Conservation (phyloP, 805 yeast genomes). For the Cyberlindnera misumaiensis region DNA sequence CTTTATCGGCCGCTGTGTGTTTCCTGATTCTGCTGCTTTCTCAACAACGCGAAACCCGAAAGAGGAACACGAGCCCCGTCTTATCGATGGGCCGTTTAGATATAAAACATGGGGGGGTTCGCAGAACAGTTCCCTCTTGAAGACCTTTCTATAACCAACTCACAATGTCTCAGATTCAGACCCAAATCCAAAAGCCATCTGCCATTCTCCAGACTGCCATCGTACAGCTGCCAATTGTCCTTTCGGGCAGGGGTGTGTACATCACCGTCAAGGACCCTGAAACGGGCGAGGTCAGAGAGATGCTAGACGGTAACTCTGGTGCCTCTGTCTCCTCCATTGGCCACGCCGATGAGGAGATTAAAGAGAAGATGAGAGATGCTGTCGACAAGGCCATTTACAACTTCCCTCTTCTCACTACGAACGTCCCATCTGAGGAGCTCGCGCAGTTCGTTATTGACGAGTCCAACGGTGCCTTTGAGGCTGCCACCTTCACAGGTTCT, state of each 20-base stretch:
- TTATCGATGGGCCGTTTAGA: neutral
- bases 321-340: constrained; percentile 48
- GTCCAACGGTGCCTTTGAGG: constrained; percentile 36
- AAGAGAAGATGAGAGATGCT: constrained; percentile 32
- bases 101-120: neutral
- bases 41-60: neutral
- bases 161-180: constrained; percentile 5
- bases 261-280: constrained; percentile 31
- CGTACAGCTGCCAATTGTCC: constrained; percentile 26
- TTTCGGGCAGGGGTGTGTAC: constrained; percentile 32
- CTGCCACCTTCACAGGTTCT: constrained; percentile 44
- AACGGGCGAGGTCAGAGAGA: constrained; percentile 27
- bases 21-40: neutral
- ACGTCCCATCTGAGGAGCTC: constrained; percentile 34
- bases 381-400: constrained; percentile 32
- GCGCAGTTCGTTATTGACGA: constrained; percentile 36
- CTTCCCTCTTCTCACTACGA: constrained; percentile 27
- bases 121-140: neutral
- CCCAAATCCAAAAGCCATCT: constrained; percentile 10
- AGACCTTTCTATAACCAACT: neutral
- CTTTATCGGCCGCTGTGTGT: neutral
- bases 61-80: neutral
- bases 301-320: constrained; percentile 40
- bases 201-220: constrained; percentile 28
- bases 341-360: constrained; percentile 35